phyloP scores from a whole-genome alignment of 805 yeast species.

The Spathaspora passalidarum region DNA sequence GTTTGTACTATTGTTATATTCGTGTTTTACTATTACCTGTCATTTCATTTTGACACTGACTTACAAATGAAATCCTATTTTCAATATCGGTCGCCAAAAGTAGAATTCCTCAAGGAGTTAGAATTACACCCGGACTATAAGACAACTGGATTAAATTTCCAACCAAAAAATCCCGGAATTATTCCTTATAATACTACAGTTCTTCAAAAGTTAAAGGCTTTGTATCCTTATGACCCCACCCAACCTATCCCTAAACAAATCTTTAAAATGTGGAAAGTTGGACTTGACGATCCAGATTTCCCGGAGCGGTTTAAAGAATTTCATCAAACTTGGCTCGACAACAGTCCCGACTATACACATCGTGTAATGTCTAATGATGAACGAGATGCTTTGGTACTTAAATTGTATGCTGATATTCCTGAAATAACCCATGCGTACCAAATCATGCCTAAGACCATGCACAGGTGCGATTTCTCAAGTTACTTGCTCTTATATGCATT shows the following conservation, averaged over 20 bases:
- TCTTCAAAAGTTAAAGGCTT: neutral
- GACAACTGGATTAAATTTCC: neutral
- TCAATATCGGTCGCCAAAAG: too few relatives aligned
- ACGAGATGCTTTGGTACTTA: constrained; percentile 58
- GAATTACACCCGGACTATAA: neutral
- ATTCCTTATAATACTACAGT: neutral
- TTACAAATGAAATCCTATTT: too few relatives aligned
- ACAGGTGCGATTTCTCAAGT: constrained; percentile 91
- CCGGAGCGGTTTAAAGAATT: constrained; percentile 55
- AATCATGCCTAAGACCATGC: constrained; percentile 71
- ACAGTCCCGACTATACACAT: constrained; percentile 77
- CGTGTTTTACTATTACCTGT: too few relatives aligned
- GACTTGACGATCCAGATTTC: constrained; percentile 57
- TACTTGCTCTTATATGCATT: constrained; percentile 81
- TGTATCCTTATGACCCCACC: neutral
- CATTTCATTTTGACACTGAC: too few relatives aligned
- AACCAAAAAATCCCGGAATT: neutral
- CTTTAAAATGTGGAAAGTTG: constrained; percentile 77
- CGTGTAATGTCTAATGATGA: constrained; percentile 73
- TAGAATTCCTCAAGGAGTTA: neutral
- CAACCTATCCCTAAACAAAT: neutral
- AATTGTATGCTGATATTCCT: constrained; percentile 66
- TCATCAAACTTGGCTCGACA: constrained; percentile 63
- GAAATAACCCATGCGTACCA: constrained; percentile 72
- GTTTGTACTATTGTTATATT: too few relatives aligned